Percentiles rank a stretch among this genome's conserved stretches.
Evolutionary conservation across 2,329 filamentous ascomycete genomes (phyloP).

Genomic region (Aspergillus arachidicola): DNA sequence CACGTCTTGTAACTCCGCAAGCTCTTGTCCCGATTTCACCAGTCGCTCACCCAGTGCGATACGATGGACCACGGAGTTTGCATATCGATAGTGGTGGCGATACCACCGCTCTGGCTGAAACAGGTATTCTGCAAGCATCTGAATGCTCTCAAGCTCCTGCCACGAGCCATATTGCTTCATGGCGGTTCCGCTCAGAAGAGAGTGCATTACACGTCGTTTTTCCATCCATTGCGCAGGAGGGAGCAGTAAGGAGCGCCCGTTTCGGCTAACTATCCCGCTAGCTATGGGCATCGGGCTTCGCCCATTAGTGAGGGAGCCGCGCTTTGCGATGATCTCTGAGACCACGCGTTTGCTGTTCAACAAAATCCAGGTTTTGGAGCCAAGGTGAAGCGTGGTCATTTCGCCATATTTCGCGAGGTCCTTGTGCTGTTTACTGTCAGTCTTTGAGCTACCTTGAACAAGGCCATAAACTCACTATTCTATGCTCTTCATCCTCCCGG

Average conservation of each 20-base stretch:
- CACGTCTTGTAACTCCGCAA: slow-evolving; percentile 42
- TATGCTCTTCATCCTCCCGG: too few relatives aligned
- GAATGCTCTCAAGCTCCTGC: slow-evolving; percentile 41
- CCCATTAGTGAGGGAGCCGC: slow-evolving; percentile 38
- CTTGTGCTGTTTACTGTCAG: too few relatives aligned
- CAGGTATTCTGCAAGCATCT: slow-evolving; percentile 41
- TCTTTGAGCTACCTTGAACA: too few relatives aligned
- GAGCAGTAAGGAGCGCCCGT: slow-evolving; percentile 37
- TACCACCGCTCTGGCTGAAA: slow-evolving; percentile 41
- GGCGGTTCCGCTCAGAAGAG: slow-evolving; percentile 39
- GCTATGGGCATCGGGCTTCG: slow-evolving; percentile 39
- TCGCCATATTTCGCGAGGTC: slow-evolving; percentile 26
- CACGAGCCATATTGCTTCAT: slow-evolving; percentile 36
- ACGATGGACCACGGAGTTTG: slow-evolving; percentile 42
- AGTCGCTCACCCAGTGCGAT: slow-evolving; percentile 37
- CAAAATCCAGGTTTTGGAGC: slow-evolving; percentile 46
- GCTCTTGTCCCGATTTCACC: slow-evolving; percentile 34
- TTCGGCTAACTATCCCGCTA: slow-evolving; percentile 39
- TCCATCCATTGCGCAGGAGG: slow-evolving; percentile 40
- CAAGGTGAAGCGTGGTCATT: slow-evolving; percentile 35
- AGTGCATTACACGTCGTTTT: slow-evolving; percentile 44
- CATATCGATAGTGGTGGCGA: slow-evolving; percentile 45
- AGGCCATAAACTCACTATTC: too few relatives aligned
- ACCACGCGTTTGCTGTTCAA: slow-evolving; percentile 47
- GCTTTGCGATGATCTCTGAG: slow-evolving; percentile 42